Evolutionary conservation across 2,329 filamentous ascomycete genomes (phyloP).

Genomic region (Fusarium denticulatum): DNA sequence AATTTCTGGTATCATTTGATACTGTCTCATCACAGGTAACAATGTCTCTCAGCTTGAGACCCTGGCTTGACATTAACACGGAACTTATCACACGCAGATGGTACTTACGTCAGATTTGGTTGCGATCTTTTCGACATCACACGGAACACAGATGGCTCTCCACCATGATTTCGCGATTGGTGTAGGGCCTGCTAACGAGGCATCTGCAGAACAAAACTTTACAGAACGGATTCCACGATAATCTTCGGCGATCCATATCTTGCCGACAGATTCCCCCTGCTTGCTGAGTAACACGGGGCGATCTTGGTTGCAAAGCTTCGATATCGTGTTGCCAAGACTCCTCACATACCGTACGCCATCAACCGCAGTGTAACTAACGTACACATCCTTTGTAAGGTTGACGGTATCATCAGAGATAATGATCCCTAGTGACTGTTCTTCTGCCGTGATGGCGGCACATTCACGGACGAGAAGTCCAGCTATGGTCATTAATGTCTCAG

Average conservation of each 20-base stretch:
- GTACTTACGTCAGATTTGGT: slow-evolving; percentile 4
- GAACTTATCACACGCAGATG: accelerated
- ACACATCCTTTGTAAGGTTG: slow-evolving; percentile 5
- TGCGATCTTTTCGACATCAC: not conserved
- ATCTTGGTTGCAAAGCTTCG: not conserved
- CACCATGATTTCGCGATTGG: slow-evolving; percentile 21
- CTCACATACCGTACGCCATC: slow-evolving; percentile 22
- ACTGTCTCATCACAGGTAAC: not conserved
- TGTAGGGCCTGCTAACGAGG: not conserved
- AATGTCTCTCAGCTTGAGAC: slow-evolving; percentile 16
- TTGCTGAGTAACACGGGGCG: not conserved
- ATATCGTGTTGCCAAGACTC: not conserved
- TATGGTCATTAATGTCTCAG: slow-evolving; percentile 10
- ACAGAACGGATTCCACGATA: slow-evolving; percentile 19
- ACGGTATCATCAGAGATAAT: not conserved
- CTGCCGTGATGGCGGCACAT: slow-evolving; percentile 13
- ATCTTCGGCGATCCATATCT: slow-evolving; percentile 28
- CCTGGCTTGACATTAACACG: not conserved
- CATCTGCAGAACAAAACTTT: not conserved
- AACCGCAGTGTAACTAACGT: not conserved
- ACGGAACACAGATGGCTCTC: slow-evolving; percentile 2
- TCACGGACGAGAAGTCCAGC: slow-evolving; percentile 20
- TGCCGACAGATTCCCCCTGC: not conserved
- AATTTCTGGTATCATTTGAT: not conserved
- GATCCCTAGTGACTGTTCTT: not conserved